Evolutionary conservation across 2,329 filamentous ascomycete genomes (phyloP), one percentile per base, ranked within the genome.

Genomic region (Fusarium phyllophilum): DNA sequence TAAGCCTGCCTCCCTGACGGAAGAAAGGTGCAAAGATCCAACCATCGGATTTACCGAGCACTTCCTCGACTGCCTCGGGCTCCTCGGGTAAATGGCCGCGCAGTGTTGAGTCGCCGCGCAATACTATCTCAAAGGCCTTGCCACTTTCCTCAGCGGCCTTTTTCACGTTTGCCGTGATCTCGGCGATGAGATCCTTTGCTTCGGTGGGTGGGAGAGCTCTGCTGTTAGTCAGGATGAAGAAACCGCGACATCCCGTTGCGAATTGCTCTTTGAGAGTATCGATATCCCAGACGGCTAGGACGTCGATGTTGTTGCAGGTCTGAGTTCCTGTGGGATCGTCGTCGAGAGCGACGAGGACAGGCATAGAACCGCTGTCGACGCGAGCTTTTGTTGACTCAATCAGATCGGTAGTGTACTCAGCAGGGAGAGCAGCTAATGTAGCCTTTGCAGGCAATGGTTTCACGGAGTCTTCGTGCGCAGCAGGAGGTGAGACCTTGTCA

Each of bases 311-410:
- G 77, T 90, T 87, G 78, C 88, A 89, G n/a, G 89, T 90, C 75
- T 90, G 88, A 0, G 88, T 90, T n/a, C 88, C 88, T 1, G 88
- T 90, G 38, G 88, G 88, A 62, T 90, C 88, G 66, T 90, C 88
- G 60, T 89, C 88, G 11, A 87, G 81, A 3, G 82, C 81, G 9
- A 87, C 81, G 20, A 38, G 34, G 3, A 49, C n/a, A 17, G 57
- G 57, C 22, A 52, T 38, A 13, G 12, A 13, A 17, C 45, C 34
- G 4, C 29, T 41, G 5, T 60, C 34, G 9, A 52, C 34, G 9
- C 36, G 46, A 22, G 36, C 24, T 36, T 24, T 60, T 11, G 36
- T 60, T 13, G 57, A 52, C n/a, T 29, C 34, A 13, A 60, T 36
- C 29, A 60, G 22, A 26, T 60, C 44, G 3, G 22, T 13, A 9